A percentile compares a stretch with the other conserved stretches of the same genome.
Evolutionary conservation across 192 early-diverging fungal genomes (phyloP).

Genomic region (Gamsiella multidivaricata): DNA sequence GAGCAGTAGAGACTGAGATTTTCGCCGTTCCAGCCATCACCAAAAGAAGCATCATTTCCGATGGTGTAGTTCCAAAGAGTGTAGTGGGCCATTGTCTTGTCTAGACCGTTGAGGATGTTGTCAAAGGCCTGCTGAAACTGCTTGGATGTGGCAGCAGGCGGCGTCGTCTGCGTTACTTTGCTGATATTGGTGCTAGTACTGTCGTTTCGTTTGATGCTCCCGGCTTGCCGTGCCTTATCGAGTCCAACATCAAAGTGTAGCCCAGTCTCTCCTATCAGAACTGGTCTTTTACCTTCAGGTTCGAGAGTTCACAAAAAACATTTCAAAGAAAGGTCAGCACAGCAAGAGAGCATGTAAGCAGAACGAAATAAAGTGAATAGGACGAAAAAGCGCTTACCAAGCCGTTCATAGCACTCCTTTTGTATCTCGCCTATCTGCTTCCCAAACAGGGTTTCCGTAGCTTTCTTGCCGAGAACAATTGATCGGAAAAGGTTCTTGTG

Average conservation of each 20-base stretch:
- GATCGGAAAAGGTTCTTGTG: conserved; percentile 53
- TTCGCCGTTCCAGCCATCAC: conserved; percentile 68
- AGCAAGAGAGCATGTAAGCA: neutral
- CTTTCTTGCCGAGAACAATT: conserved; percentile 26
- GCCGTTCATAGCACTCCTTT: conserved; percentile 30
- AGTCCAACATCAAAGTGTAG: conserved; percentile 49
- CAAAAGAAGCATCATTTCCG: conserved; percentile 57
- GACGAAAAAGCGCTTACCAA: conserved; percentile 33
- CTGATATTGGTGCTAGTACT: neutral
- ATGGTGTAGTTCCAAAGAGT: conserved; percentile 66
- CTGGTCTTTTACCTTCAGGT: conserved; percentile 29
- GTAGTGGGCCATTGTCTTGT: conserved; percentile 55
- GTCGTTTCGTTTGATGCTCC: neutral
- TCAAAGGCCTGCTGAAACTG: conserved; percentile 58
- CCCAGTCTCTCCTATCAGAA: conserved; percentile 44
- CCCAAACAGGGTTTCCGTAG: conserved; percentile 30
- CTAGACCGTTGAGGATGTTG: conserved; percentile 62
- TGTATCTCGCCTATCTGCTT: conserved; percentile 34
- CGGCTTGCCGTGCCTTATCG: conserved; percentile 11
- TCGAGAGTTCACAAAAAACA: too few relatives aligned
- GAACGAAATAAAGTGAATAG: neutral
- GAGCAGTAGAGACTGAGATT: conserved; percentile 57
- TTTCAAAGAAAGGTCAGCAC: too few relatives aligned
- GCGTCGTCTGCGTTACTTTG: too few relatives aligned
- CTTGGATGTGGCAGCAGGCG: conserved; percentile 8